These are phyloP conservation scores for Candida ovalis DNA, from an alignment of 805 yeast species.

Conservation along the genomic window DNA sequence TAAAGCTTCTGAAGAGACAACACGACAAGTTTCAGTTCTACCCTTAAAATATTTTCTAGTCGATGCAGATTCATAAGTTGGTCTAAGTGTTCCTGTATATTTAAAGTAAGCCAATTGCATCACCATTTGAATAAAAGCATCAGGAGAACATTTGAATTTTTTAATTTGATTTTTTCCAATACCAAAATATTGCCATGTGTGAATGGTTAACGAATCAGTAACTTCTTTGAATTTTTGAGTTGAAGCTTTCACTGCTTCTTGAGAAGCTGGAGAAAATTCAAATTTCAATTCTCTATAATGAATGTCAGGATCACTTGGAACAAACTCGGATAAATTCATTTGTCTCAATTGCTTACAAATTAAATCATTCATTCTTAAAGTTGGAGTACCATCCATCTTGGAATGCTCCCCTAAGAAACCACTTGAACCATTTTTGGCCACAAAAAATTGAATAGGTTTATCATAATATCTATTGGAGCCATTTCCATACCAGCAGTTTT, in stretches of 20 bases:
- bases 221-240: constrained; percentile 50
- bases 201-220: constrained; percentile 63
- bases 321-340: constrained; percentile 8
- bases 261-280: constrained; percentile 52
- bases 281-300: constrained; percentile 41
- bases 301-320: neutral
- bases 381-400: constrained; percentile 97
- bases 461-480: constrained; percentile 89
- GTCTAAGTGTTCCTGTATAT: constrained; percentile 72
- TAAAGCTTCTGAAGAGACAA: constrained; percentile 70
- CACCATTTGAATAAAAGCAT: constrained; percentile 86
- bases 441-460: constrained; percentile 83
- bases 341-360: constrained; percentile 56
- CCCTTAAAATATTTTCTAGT: constrained; percentile 87
- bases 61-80: constrained; percentile 95
- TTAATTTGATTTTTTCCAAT: constrained; percentile 86
- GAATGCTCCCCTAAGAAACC: constrained; percentile 97
- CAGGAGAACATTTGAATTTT: constrained; percentile 83
- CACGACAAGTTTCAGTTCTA: constrained; percentile 90
- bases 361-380: constrained; percentile 79
- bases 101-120: constrained; percentile 89
- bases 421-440: constrained; percentile 77
- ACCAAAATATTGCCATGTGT: constrained; percentile 76
- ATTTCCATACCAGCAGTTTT: constrained; percentile 92
- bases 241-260: constrained; percentile 53